phyloP scores from a whole-genome alignment of 1,284 basidiomycete species.

The Stygiomarasmius scandens region DNA sequence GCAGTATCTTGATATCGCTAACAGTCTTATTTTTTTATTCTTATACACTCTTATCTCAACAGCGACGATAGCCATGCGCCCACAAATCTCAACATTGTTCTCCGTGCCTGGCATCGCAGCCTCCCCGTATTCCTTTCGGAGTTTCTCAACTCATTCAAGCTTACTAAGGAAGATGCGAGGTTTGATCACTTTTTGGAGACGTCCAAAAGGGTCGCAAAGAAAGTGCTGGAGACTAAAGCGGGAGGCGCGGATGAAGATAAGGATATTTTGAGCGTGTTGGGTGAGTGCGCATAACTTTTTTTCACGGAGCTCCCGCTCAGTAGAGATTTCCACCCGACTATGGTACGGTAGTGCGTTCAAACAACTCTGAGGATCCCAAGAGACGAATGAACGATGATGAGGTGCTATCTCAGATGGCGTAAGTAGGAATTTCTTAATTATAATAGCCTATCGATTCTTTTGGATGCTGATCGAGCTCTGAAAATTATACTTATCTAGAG shows the following conservation, averaged over 20 bases:
- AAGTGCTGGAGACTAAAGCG: not conserved
- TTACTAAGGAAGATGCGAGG: slow-evolving; percentile 7
- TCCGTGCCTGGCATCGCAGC: not conserved
- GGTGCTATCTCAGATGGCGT: slow-evolving; percentile 13
- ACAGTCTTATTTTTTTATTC: not conserved
- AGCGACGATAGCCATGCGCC: slow-evolving; percentile 5
- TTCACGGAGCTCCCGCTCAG: too few species aligned
- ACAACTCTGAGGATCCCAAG: slow-evolving; percentile 2
- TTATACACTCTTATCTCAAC: not conserved
- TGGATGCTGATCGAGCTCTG: too few species aligned
- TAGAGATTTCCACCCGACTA: too few species aligned
- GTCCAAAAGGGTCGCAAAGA: slow-evolving; percentile 5
- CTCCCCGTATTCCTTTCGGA: slow-evolving; percentile 1
- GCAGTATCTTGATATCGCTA: not conserved
- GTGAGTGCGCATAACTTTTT: not conserved
- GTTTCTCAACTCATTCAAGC: not conserved
- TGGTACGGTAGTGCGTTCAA: slow-evolving; percentile 14
- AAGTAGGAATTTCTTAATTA: too few species aligned
- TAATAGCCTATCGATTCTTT: too few species aligned
- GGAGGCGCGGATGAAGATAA: not conserved
- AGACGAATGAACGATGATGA: slow-evolving; percentile 14
- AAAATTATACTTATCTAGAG: too few species aligned
- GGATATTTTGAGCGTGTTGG: slow-evolving; percentile 13
- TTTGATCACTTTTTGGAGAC: slow-evolving; percentile 1
- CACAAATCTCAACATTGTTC: not conserved